Evolutionary conservation across 768 basidiomycete species (phyloP), one percentile per base, ranked within the genome.

Genomic region (Podaxis sp.): DNA sequence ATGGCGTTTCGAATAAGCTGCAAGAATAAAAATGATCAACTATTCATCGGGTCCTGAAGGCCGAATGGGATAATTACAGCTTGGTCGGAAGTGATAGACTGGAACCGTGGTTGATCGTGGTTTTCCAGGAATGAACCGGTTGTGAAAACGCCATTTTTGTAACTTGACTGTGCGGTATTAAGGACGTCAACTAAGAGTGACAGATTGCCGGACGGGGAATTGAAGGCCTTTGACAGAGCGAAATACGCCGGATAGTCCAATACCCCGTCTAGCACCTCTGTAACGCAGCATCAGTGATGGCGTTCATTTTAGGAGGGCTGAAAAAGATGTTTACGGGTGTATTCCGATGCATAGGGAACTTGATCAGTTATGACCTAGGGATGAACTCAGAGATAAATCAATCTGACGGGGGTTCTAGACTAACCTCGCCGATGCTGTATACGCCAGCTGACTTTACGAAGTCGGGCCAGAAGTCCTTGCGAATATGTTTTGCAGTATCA

Each of bases 371-470:
- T 61, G 17, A 53, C 60, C 52, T 54, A 33, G 8, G 62, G 64
- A 15, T 69, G 68, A 69, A 72, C 66, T 40, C 17, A 63, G 5
- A 40, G 17, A 17, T n/a, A 5, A 30, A n/a, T 19, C 53, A 15
- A 57, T 48, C 33, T 39, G 53, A 7, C n/a, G 22, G 28, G n/a
- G 19, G 19, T 19, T 12, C 22, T 7, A 12, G 28, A 51, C 67
- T 71, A 49, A 92, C 86, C 74, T 92, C 90, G 52, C 89, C 91
- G 15, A 90, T 83, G 57, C 87, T 87, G 74, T 85, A 91, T 1
- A 90, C 86, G 6, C 85, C 89, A 0, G 88, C 87, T 3, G 82
- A 78, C 57, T 73, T 71, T 59, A 82, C 82, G 67, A 92, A 92
- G 28, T 70, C 75, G 1, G 84, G 80, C 90, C 89, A 92, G 72